Conservation (phyloP, 192 early-diverging fungal genomes). For the Pilobolus umbonatus region DNA sequence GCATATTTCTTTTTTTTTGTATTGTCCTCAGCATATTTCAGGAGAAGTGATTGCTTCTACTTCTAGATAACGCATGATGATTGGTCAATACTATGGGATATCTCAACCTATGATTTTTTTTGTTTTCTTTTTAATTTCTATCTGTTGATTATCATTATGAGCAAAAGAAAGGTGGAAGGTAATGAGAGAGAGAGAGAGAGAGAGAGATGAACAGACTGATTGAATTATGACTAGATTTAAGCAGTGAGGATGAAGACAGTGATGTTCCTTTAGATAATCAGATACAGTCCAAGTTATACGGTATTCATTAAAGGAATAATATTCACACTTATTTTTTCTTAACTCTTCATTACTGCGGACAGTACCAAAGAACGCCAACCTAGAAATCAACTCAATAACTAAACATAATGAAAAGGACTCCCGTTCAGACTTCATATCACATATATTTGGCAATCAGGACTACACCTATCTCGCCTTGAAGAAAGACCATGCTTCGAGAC, state of each 20-base stretch:
- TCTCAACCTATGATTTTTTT: background rate
- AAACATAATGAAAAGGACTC: background rate
- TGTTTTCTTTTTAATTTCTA: background rate
- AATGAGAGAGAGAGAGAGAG: background rate
- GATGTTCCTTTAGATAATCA: slow-evolving; percentile 26
- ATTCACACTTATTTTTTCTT: background rate
- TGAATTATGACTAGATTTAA: slow-evolving; percentile 8
- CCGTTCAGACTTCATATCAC: slow-evolving; percentile 44
- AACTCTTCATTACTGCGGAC: background rate
- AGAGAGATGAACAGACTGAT: background rate
- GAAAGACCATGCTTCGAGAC: slow-evolving; percentile 80
- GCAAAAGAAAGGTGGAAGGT: slow-evolving; percentile 22
- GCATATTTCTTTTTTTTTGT: no score
- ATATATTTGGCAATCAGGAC: slow-evolving; percentile 66
- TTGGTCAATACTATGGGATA: no score
- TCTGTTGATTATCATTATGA: slow-evolving; percentile 9
- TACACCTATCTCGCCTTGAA: slow-evolving; percentile 81
- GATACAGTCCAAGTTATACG: slow-evolving; percentile 26
- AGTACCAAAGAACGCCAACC: slow-evolving; percentile 39
- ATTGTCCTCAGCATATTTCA: no score
- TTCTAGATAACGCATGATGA: no score
- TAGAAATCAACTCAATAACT: slow-evolving; percentile 27
- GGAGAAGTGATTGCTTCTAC: no score
- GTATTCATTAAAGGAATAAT: slow-evolving; percentile 11
- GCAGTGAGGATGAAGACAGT: slow-evolving; percentile 28